Base-by-base conservation (phyloP, 495 filamentous ascomycete genomes). In the Hypoxylon rickii region DNA sequence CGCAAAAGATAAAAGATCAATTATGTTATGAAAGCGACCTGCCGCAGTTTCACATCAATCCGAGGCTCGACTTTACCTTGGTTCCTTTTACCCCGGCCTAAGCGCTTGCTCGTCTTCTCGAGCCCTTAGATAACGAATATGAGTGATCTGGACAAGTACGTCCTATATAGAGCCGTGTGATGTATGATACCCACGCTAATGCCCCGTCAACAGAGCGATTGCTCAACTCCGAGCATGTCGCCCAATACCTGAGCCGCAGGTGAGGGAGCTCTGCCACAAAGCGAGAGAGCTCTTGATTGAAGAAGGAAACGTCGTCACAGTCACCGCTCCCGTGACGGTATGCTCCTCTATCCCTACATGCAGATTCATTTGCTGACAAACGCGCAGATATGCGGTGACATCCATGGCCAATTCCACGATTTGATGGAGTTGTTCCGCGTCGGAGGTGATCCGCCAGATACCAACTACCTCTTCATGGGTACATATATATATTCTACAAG, bases 371-470 rank as follows among this genome's bases (percentile, higher is more conserved):
- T 10, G 18, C 31, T 66, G 16, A 63, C 42, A 43, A 5, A 39
- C 44, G 32, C 39, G 13, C 38, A 86, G 85, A 97, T 98, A 83
- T 98, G 94, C 69, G 94, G 94, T 44, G 94, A 98, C 67, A 98
- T 98, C 57, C 93, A 98, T 64, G 94, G 94, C 55, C 94, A 98
- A 69, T 98, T 98, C 66, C 94, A 98, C 70, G 94, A 98, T 66
- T 69, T 98, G 63, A 98, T 98, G 94, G 94, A 98, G 74, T 82
- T 98, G 13, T 98, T 98, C 71, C 85, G 92, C 40, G 92, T 97
- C 11, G 94, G 94, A 48, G 94, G 94, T 29, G 90, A 96, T 65
- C 89, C 94, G 1, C 94, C 94, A 13, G 94, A 98, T 64, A 98
- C 94, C 16, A 96, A 97, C 69, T 98, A 98, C 71, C 84, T 98